Conservation (phyloP, 2,329 filamentous ascomycete species). For the Epichloe amarillans region DNA sequence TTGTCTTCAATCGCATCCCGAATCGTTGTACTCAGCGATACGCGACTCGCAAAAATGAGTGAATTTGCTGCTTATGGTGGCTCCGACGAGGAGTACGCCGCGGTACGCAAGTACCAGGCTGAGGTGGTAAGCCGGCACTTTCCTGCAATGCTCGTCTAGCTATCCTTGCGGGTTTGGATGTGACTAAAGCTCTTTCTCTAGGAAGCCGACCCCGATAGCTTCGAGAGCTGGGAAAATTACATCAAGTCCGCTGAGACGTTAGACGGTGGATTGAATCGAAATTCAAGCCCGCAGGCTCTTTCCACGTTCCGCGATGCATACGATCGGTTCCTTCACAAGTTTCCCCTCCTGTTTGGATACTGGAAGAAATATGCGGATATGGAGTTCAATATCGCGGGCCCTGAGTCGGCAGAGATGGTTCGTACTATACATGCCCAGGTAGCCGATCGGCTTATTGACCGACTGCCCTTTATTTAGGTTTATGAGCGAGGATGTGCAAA, state of each 20-base stretch:
- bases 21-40: background rate
- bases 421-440: slow-evolving; percentile 13
- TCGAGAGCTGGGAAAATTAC: slow-evolving; percentile 89
- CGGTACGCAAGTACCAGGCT: slow-evolving; percentile 64
- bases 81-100: slow-evolving; percentile 67
- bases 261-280: slow-evolving; percentile 88
- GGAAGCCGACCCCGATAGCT: slow-evolving; percentile 70
- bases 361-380: slow-evolving; percentile 99
- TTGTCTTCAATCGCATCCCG: background rate
- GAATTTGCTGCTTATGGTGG: slow-evolving; percentile 59
- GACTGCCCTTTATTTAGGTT: slow-evolving; percentile 38
- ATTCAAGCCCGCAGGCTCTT: slow-evolving; percentile 89
- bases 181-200: slow-evolving; percentile 15
- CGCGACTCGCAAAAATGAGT: slow-evolving; percentile 38
- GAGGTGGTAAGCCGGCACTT: slow-evolving; percentile 49
- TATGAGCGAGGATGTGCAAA: slow-evolving; percentile 92
- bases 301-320: slow-evolving; percentile 76
- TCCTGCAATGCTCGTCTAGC: background rate
- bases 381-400: slow-evolving; percentile 92
- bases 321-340: slow-evolving; percentile 87
- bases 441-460: background rate
- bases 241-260: slow-evolving; percentile 70
- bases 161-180: background rate
- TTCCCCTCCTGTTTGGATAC: slow-evolving; percentile 91
- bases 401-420: slow-evolving; percentile 95